Evolutionary conservation across 148 eudicot genomes (phyloP).

Genomic region (Mesembryanthemum crystallinum): DNA sequence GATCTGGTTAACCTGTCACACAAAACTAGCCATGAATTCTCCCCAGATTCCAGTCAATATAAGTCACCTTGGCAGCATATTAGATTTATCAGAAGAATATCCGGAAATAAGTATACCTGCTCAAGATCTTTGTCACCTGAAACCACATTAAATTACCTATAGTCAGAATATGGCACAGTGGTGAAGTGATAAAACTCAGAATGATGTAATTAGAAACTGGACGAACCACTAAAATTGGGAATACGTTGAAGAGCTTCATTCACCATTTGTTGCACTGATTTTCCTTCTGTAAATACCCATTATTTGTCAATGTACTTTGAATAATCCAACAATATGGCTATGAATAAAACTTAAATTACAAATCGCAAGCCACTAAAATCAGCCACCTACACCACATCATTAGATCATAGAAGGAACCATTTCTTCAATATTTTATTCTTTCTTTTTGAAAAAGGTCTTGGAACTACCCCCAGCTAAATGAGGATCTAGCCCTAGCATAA

Average conservation of each 20-base stretch:
- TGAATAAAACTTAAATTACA: neutral
- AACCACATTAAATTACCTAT: conserved; percentile 27
- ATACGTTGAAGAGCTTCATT: conserved; percentile 82
- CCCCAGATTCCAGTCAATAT: conserved; percentile 1
- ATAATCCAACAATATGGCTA: neutral
- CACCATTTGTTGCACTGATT: conserved; percentile 94
- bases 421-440: neutral
- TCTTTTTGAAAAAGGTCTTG: neutral
- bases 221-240: conserved; percentile 74
- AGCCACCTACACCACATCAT: neutral
- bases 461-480: neutral
- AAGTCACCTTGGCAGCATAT: neutral
- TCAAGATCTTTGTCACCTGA: conserved; percentile 91
- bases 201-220: conserved; percentile 13
- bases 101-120: conserved; percentile 46
- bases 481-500: neutral
- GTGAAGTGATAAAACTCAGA: conserved; percentile 3
- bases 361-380: neutral
- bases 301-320: conserved; percentile 6
- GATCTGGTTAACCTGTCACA: conserved; percentile 82
- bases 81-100: neutral
- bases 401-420: neutral
- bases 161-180: conserved; percentile 26
- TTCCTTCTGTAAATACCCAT: conserved; percentile 64
- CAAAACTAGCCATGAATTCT: conserved; percentile 5